Evolutionary conservation across 768 basidiomycete genomes (phyloP), one percentile per base, ranked within the genome.

Genomic region (Mycena capillaripes): DNA sequence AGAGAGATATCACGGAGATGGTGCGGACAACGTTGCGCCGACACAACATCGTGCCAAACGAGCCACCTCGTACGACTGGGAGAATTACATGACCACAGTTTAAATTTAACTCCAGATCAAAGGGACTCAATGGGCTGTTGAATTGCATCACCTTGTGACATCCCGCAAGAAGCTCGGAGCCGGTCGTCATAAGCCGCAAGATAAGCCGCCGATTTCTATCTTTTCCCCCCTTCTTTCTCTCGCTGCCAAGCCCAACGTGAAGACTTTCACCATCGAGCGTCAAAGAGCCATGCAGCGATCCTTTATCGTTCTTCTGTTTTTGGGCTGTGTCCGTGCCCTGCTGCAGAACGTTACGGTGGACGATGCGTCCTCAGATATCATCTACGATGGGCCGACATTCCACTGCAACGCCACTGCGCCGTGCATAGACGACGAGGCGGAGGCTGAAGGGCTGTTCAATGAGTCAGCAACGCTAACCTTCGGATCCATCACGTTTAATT

Each of bases 301-400:
- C 42, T 61, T 61, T 42, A 61, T 61, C 19, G 59, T 52, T 38
- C 62, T 63, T 23, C 62, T 52, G 48, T 63, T 14, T 38, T n/a
- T 50, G 62, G 23, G 46, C 62, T 17, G 34, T 63, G 62, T 63
- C 46, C 46, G 48, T 38, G 62, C 62, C 50, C 23, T 19, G 11
- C 62, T 6, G 62, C 62, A 63, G 50, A 63, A 63, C 62, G 36
- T 5, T 32, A 50, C 62, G 4, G 48, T 63, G 30, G 62, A 63
- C 50, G 62, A 63, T 52, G 52, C 62, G n/a, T 63, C 62, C 12
- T n/a, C 44, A 23, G 62, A 63, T 38, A 52, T 63, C 34, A 11
- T 50, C 62, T 63, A 63, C 48, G 30, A 21, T 32, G 19, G 3
- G 11, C 30, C 44, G 50, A 42, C 23, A 50, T 63, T 63, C 62